Evolutionary conservation across 106 monocot genomes (phyloP), one percentile per base, ranked within the genome.

Genomic region (Hemerocallis citrina): DNA sequence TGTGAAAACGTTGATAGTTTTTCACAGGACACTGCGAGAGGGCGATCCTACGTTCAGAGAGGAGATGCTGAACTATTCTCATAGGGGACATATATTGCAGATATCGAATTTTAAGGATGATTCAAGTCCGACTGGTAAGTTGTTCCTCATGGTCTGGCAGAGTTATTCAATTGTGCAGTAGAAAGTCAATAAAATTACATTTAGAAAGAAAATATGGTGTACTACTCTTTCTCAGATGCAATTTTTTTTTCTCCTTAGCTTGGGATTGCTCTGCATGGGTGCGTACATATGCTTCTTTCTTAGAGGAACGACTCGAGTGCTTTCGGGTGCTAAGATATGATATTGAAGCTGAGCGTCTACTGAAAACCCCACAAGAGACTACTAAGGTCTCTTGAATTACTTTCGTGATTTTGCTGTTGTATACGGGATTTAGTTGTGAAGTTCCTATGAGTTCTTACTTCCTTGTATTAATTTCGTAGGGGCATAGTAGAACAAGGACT

Each of bases 181-280:
- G 16, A 24, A 36, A n/a, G n/a, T n/a, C n/a, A n/a, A 8, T 32
- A 54, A 16, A 6, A 29, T 17, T 38, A 17, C 22, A 39, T 52
- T 38, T 39, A 38, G 38, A 23, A 37, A 47, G 15, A 29, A 52
- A 7, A 14, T 59, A 34, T 34, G 14, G 19, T 46, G 5, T 33
- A 21, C 16, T 48, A 13, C 28, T 48, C 5, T 38, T 65, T 57
- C 34, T 59, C 51, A 45, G 30, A 23, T 36, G 9, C 29, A n/a
- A 4, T 3, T 33, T 61, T 32, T 52, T 31, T 57, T n/a, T 58
- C 62, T 2, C 72, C 61, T 50, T 68, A 95, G 94, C 94, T 54
- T 95, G 94, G 89, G 89, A 95, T 72, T 95, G 89, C 55, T 89
- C 94, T 43, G 75, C 82, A 54, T 95, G 89, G 89, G 78, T 89